phyloP scores from a whole-genome alignment of 2,329 filamentous ascomycete genomes.

The Epichloe amarillans region DNA sequence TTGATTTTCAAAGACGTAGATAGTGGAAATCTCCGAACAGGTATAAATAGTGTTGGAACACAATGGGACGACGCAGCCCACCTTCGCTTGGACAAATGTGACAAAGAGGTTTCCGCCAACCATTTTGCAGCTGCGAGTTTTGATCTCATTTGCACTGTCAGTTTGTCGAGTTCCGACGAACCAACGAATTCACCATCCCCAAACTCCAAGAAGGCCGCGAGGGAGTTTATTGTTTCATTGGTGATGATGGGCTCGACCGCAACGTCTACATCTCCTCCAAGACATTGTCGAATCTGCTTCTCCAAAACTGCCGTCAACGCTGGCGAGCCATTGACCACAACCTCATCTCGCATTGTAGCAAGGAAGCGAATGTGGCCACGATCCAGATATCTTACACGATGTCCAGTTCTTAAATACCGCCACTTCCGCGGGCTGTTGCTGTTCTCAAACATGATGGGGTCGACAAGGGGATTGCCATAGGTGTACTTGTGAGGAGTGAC shows the following conservation, averaged over 20 bases:
- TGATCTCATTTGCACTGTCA: conserved; percentile 28
- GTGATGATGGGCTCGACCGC: conserved; percentile 35
- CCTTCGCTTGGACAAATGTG: conserved; percentile 12
- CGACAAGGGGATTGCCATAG: conserved; percentile 16
- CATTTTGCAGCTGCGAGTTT: conserved; percentile 30
- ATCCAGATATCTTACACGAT: conserved; percentile 35
- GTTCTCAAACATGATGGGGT: conserved; percentile 12
- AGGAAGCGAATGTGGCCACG: conserved; percentile 36
- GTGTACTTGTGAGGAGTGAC: conserved; percentile 23
- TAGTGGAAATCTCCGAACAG: conserved; percentile 33
- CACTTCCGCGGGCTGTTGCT: conserved; percentile 14
- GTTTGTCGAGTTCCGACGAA: conserved; percentile 23
- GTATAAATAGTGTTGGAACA: conserved; percentile 36
- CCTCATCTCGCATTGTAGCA: conserved; percentile 28
- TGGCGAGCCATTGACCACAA: conserved; percentile 24
- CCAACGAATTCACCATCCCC: conserved; percentile 25
- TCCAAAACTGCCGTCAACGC: conserved; percentile 33
- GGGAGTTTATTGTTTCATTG: conserved; percentile 25
- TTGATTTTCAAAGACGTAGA: conserved; percentile 38
- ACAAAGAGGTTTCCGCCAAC: conserved; percentile 28
- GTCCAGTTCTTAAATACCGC: conserved; percentile 36
- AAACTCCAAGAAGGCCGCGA: conserved; percentile 37
- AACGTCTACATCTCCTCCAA: conserved; percentile 33
- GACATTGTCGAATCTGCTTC: conserved; percentile 30
- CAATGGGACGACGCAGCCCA: conserved; percentile 23